Evolutionary conservation across 768 basidiomycete species (phyloP).

Genomic region (Lentinus tigrinus): DNA sequence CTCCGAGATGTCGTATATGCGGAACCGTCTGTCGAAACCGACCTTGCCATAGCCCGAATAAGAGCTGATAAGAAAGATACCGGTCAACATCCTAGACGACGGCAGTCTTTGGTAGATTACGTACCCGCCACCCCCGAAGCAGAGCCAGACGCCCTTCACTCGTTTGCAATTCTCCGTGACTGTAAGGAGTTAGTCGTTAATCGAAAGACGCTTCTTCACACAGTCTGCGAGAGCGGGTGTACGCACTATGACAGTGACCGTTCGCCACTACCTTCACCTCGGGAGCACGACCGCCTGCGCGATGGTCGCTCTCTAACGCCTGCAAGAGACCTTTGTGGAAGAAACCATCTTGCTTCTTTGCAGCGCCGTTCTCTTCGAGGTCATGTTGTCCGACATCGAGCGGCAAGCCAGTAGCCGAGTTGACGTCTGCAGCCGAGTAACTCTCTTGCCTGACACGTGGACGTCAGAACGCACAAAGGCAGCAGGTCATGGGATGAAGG

Average conservation of each 20-base stretch:
- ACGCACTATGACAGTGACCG: constrained; percentile 84
- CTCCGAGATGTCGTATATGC: constrained; percentile 83
- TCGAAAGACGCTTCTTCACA: not conserved
- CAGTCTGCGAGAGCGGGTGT: not conserved
- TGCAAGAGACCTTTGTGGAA: constrained; percentile 78
- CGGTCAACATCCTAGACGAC: not conserved
- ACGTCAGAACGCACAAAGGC: not conserved
- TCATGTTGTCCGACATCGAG: constrained; percentile 72
- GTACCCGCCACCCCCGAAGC: constrained; percentile 85
- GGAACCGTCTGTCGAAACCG: constrained; percentile 89
- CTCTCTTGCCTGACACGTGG: constrained; percentile 66
- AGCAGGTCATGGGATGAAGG: not conserved
- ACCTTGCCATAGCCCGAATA: constrained; percentile 81
- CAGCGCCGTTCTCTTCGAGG: constrained; percentile 57
- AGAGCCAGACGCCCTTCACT: constrained; percentile 85
- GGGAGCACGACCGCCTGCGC: constrained; percentile 41
- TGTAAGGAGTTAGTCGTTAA: constrained; percentile 22
- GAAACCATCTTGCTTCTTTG: constrained; percentile 77
- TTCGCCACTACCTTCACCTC: constrained; percentile 90
- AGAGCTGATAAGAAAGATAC: constrained; percentile 43
- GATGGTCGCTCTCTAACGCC: constrained; percentile 70
- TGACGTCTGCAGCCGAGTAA: constrained; percentile 65
- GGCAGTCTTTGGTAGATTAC: constrained; percentile 21
- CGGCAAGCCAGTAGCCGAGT: constrained; percentile 53
- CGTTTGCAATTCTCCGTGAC: constrained; percentile 90